phyloP scores from a whole-genome alignment of 306 rosid genomes.

The Carpinus fangiana region DNA sequence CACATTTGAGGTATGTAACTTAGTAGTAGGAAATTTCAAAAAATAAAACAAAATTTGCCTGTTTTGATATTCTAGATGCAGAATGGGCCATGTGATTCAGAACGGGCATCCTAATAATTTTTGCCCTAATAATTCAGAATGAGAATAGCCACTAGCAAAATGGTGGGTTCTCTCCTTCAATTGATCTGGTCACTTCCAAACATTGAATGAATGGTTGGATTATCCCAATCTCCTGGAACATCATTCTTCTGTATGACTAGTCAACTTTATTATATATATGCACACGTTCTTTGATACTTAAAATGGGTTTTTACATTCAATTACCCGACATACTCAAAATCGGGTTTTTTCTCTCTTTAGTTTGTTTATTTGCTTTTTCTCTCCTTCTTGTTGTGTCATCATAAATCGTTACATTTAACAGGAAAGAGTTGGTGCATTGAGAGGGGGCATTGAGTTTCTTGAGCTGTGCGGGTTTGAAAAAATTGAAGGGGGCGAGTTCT shows the following conservation, averaged over 20 bases:
- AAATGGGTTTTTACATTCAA: background rate
- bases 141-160: background rate
- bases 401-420: constrained; percentile 31
- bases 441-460: constrained; percentile 83
- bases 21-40: background rate
- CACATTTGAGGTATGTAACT: background rate
- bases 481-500: constrained; percentile 69
- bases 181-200: background rate
- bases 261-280: background rate
- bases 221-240: background rate
- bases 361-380: background rate
- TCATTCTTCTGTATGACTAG: background rate
- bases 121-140: no score
- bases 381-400: background rate
- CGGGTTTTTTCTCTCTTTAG: background rate
- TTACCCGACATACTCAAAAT: background rate
- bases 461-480: constrained; percentile 92
- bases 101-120: no score
- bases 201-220: background rate
- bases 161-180: background rate
- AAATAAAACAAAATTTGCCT: background rate
- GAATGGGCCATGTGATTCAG: no score
- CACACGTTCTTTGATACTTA: background rate
- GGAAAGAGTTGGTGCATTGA: constrained; percentile 91
- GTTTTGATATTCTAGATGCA: background rate